Evolutionary conservation across 768 basidiomycete genomes (phyloP).

Genomic region (Clavulina sp.): DNA sequence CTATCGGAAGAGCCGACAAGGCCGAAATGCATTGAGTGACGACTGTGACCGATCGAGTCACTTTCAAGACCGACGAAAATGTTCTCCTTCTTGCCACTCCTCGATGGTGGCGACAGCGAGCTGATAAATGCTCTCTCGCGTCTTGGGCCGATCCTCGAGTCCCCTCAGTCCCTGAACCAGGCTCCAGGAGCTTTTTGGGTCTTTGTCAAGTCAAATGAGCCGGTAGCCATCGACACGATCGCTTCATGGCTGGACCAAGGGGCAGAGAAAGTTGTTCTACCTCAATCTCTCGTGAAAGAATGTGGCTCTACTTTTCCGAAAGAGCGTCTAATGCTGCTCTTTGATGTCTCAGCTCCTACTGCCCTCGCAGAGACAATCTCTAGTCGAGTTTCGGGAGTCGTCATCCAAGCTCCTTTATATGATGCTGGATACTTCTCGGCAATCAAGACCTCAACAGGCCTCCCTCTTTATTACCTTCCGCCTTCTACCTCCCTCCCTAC

Average conservation of each 20-base stretch:
- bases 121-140: slow-evolving; percentile 48
- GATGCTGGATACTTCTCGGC: slow-evolving; percentile 65
- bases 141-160: slow-evolving; percentile 59
- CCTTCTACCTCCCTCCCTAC: not conserved
- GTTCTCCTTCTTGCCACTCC: slow-evolving; percentile 35
- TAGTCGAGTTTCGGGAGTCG: slow-evolving; percentile 56
- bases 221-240: slow-evolving; percentile 35
- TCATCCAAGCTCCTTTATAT: slow-evolving; percentile 55
- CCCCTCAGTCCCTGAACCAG: slow-evolving; percentile 18
- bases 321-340: slow-evolving; percentile 54
- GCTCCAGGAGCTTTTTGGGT: slow-evolving; percentile 27
- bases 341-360: slow-evolving; percentile 55
- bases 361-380: slow-evolving; percentile 61
- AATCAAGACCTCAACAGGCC: slow-evolving; percentile 50
- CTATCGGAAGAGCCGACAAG: too few relatives aligned
- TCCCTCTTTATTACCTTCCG: slow-evolving; percentile 37
- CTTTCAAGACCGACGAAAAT: too few relatives aligned
- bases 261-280: slow-evolving; percentile 61
- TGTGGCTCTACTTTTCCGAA: slow-evolving; percentile 51
- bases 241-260: slow-evolving; percentile 59
- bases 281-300: slow-evolving; percentile 44
- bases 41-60: too few relatives aligned
- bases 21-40: too few relatives aligned
- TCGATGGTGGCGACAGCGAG: slow-evolving; percentile 30
- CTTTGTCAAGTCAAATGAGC: slow-evolving; percentile 33